Base-by-base conservation (phyloP, 2,329 filamentous ascomycete genomes). In the Tolypocladium tundrense region DNA sequence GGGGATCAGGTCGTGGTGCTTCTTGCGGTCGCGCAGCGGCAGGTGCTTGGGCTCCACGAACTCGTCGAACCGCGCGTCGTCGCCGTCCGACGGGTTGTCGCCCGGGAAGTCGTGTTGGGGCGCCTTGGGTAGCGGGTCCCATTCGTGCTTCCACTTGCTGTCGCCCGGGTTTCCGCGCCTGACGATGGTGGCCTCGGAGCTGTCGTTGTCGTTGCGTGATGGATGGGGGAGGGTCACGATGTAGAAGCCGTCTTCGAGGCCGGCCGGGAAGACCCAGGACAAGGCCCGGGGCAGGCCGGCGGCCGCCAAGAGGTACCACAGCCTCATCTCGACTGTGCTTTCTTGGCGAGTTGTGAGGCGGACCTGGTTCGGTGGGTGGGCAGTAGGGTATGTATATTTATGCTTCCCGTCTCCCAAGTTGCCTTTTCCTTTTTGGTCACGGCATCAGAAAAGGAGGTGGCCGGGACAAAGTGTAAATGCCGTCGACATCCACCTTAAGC, bases 241-340 rank as follows among this genome's bases (percentile, higher is more conserved):
- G 53, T 60, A 60, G 2, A 31, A 2, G 41, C 58, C 58, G n/a
- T 60, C 56, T 31, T 54, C 37, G 10, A 60, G 42, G 8, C 48
- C 53, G n/a, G 14, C n/a, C 1, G 58, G 56, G 3, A 60, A 37
- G 16, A 58, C 14, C 56, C 55, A 59, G 42, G 33, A 39, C 13
- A 13, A 16, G 35, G 37, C 35, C n/a, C 9, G 35, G 14, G 51
- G n/a, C 19, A 53, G n/a, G 51, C 48, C 48, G 16, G 19, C 27
- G 27, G 4, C 16, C 16, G 27, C 27, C 8, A 51, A 1, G 9
- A 51, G 27, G 4, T 5, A 9, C 16, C 16, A 51, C 27, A 27
- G 16, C 48, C 16, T n/a, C 48, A 51, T 51, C 4, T 33, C 6
- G 27, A 33, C 14, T 19, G 4, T 31, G 8, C 10, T 7, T 5